phyloP scores from a whole-genome alignment of 345 rosid species.

The Corchorus capsularis region DNA sequence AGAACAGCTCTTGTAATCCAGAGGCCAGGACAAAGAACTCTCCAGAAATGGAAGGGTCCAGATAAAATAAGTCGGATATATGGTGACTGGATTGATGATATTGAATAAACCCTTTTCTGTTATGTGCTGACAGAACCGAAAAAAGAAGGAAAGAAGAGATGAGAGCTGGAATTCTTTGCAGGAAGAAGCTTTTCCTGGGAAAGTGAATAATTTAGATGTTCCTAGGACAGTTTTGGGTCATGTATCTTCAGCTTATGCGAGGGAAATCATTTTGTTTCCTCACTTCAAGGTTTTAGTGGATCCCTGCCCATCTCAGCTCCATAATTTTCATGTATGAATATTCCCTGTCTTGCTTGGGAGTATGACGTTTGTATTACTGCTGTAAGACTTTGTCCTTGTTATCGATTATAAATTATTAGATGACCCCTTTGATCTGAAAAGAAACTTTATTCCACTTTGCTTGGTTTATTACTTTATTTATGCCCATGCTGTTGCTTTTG shows the following conservation, averaged over 20 bases:
- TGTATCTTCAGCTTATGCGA: slow-evolving; percentile 22
- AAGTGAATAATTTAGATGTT: slow-evolving; percentile 11
- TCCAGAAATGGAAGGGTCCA: slow-evolving; percentile 97
- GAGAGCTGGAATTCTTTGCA: slow-evolving; percentile 12
- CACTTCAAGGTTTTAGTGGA: slow-evolving; percentile 20
- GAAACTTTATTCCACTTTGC: neutral
- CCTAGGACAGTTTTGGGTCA: neutral
- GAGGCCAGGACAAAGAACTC: slow-evolving; percentile 80
- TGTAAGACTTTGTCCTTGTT: slow-evolving; percentile 11
- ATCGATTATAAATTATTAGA: slow-evolving; percentile 2
- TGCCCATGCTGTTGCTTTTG: neutral
- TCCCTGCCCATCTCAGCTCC: neutral
- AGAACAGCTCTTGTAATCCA: slow-evolving; percentile 63
- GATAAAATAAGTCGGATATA: slow-evolving; percentile 95
- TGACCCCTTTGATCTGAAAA: slow-evolving; percentile 1
- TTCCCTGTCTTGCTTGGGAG: slow-evolving; percentile 19
- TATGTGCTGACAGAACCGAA: neutral
- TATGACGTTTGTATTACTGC: slow-evolving; percentile 24
- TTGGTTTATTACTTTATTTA: no score
- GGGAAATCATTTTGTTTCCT: slow-evolving; percentile 9
- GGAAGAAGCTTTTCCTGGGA: slow-evolving; percentile 12
- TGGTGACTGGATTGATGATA: slow-evolving; percentile 97
- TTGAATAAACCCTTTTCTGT: slow-evolving; percentile 46
- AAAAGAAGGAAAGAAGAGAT: neutral
- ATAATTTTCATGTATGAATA: neutral